Base-by-base conservation (phyloP, 805 yeast species). In the Teunomyces pallodes region DNA sequence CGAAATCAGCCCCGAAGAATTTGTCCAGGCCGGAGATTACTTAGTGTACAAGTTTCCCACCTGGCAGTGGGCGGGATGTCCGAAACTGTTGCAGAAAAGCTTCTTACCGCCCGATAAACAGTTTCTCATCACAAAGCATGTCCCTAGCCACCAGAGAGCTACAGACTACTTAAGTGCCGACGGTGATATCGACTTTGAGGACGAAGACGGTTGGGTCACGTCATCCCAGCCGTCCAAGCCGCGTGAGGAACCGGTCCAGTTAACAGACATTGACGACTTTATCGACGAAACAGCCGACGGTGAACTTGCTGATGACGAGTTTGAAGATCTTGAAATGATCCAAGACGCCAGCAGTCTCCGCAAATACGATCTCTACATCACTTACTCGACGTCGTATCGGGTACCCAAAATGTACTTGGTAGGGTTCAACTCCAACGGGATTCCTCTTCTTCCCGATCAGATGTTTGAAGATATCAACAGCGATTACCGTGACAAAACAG, bases 381-480 rank as follows among this genome's bases (percentile, higher is more conserved):
- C 95, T 3, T 94, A 94, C 66, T 89, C 96, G 9, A 92, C 99
- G 0, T 87, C 96, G 0, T 94, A 94, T 63, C 77, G 98, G 39
- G 99, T 94, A 4, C 99, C 99, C 27, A 90, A 94, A 71, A 77
- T 95, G 79, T 94, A 90, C 61, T 70, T 94, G 36, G 90, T 89
- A 10, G 99, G 99, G 0, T 94, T 82, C 70, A 84, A 82, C 60
- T 75, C 83, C 9, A 81, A 86, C 51, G 98, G 99, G 0, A 77
- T 83, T 12, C 99, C 98, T 2, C 71, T 94, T 35, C 74, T 87
- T 29, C 97, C 98, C 1, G 76, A 82, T 30, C 85, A 87, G 59
- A 94, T 94, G 98, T 90, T 91, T 69, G 95, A 92, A 62, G 99
- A 94, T 66, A 90, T 94, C 41, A 81, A 91, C 1, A 80, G 86